A percentile compares a stretch with the other conserved stretches of the same genome.
Evolutionary conservation across 2,329 filamentous ascomycete species (phyloP).

Genomic region (Pseudocercospora macadamiae): DNA sequence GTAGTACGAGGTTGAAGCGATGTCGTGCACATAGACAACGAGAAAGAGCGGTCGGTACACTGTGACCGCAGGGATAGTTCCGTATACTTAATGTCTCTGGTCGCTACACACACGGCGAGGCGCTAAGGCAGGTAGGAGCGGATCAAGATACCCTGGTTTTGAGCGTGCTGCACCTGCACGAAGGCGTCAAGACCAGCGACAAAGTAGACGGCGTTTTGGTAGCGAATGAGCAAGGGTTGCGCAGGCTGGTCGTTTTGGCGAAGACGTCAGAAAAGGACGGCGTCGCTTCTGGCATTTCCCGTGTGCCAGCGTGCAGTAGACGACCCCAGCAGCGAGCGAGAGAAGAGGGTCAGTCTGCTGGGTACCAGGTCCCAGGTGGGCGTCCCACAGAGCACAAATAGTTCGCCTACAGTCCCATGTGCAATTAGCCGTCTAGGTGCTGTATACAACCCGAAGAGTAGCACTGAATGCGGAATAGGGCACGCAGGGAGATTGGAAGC

Average conservation of each 20-base stretch:
- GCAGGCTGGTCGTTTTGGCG: conserved; percentile 17
- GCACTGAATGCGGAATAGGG: conserved; percentile 16
- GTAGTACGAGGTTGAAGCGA: conserved; percentile 22
- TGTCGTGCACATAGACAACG: conserved; percentile 24
- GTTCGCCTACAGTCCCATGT: conserved; percentile 9
- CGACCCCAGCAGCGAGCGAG: conserved; percentile 13
- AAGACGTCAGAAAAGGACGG: conserved; percentile 17
- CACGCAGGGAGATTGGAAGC: conserved; percentile 17
- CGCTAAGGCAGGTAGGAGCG: conserved; percentile 28
- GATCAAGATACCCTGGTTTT: conserved; percentile 30
- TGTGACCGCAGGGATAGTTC: conserved; percentile 23
- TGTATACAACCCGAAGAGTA: conserved; percentile 17
- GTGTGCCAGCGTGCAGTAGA: conserved; percentile 18
- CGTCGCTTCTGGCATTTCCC: conserved; percentile 22
- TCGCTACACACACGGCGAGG: conserved; percentile 23
- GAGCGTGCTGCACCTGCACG: conserved; percentile 26
- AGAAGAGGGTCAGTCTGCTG: conserved; percentile 17
- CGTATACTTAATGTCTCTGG: conserved; percentile 21
- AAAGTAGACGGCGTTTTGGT: conserved; percentile 25
- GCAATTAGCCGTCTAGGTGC: conserved; percentile 18
- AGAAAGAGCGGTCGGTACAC: conserved; percentile 26
- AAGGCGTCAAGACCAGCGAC: conserved; percentile 26
- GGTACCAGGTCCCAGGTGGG: conserved; percentile 4
- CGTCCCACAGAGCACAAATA: conserved; percentile 2
- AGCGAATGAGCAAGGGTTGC: conserved; percentile 26